Conservation (phyloP, 148 eudicot species). For the Heliosperma pusillum region DNA sequence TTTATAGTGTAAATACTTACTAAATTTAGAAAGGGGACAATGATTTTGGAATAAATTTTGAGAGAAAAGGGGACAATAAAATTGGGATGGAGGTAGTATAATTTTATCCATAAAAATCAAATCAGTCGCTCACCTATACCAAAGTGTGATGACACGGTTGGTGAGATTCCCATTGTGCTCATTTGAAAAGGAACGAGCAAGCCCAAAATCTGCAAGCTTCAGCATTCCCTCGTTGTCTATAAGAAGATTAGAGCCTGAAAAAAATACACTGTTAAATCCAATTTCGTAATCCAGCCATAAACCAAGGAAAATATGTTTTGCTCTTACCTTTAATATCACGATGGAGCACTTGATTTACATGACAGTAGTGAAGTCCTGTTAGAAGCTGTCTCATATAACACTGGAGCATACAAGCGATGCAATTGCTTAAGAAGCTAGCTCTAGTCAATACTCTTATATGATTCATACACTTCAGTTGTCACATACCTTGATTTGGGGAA, state of each 20-base stretch:
- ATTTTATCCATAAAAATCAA: too few species aligned
- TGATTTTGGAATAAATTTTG: too few species aligned
- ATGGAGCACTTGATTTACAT: conserved; percentile 86
- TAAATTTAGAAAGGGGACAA: too few species aligned
- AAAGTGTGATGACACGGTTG: conserved; percentile 82
- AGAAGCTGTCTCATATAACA: conserved; percentile 87
- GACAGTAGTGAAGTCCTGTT: conserved; percentile 93
- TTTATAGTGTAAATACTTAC: too few species aligned
- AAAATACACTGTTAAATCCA: not conserved
- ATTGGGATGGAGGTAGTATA: too few species aligned
- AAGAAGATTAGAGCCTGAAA: conserved; percentile 83
- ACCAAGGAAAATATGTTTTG: not conserved
- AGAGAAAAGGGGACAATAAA: too few species aligned
- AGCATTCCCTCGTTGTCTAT: conserved; percentile 85
- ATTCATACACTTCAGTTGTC: not conserved
- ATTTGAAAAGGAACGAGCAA: conserved; percentile 79
- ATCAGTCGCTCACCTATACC: conserved; percentile 64
- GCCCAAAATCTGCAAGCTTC: conserved; percentile 95
- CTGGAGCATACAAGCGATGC: conserved; percentile 27
- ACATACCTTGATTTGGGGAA: conserved; percentile 35
- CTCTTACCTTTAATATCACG: conserved; percentile 78
- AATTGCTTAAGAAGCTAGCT: not conserved
- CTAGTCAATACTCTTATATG: not conserved
- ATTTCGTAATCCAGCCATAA: conserved; percentile 4
- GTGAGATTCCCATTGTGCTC: conserved; percentile 84